phyloP scores from a whole-genome alignment of 2,329 filamentous ascomycete species.

The Fusarium abutilonis region DNA sequence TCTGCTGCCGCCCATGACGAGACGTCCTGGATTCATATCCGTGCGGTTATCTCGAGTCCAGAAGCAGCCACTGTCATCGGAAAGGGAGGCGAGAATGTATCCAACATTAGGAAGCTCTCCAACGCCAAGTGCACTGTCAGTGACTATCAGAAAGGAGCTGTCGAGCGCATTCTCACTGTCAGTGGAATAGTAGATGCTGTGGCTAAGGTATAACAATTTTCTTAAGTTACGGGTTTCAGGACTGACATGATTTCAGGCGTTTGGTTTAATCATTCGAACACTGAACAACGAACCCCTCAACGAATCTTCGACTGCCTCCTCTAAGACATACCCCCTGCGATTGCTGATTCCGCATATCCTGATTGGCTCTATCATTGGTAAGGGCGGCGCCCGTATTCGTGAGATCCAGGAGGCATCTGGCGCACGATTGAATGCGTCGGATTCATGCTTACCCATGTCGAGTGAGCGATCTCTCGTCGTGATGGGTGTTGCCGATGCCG shows the following conservation, averaged over 20 bases:
- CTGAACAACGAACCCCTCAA: slow-evolving; percentile 96
- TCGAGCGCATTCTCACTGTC: slow-evolving; percentile 96
- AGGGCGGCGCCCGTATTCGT: slow-evolving; percentile 92
- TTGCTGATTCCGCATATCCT: slow-evolving; percentile 96
- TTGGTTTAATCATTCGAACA: slow-evolving; percentile 96
- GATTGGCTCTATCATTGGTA: slow-evolving; percentile 98
- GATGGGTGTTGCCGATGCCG: slow-evolving; percentile 95
- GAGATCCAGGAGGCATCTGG: slow-evolving; percentile 99
- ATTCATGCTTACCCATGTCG: slow-evolving; percentile 91
- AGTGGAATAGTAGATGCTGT: slow-evolving; percentile 96
- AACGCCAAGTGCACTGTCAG: slow-evolving; percentile 98
- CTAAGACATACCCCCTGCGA: slow-evolving; percentile 96
- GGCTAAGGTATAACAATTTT: slow-evolving; percentile 77
- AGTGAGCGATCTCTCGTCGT: slow-evolving; percentile 98
- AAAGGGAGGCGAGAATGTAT: slow-evolving; percentile 98
- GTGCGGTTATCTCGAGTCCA: slow-evolving; percentile 95
- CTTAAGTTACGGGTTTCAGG: slow-evolving; percentile 2
- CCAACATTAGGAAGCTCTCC: slow-evolving; percentile 92
- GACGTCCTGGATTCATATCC: slow-evolving; percentile 95
- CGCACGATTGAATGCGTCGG: slow-evolving; percentile 94
- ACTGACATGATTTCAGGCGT: slow-evolving; percentile 70
- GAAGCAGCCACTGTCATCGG: slow-evolving; percentile 98
- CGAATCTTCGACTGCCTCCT: slow-evolving; percentile 87
- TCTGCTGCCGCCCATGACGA: slow-evolving; percentile 79
- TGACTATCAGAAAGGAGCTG: slow-evolving; percentile 95